Conservation (phyloP, 1,284 basidiomycete genomes). For the Veloporphyrellus conicus region DNA sequence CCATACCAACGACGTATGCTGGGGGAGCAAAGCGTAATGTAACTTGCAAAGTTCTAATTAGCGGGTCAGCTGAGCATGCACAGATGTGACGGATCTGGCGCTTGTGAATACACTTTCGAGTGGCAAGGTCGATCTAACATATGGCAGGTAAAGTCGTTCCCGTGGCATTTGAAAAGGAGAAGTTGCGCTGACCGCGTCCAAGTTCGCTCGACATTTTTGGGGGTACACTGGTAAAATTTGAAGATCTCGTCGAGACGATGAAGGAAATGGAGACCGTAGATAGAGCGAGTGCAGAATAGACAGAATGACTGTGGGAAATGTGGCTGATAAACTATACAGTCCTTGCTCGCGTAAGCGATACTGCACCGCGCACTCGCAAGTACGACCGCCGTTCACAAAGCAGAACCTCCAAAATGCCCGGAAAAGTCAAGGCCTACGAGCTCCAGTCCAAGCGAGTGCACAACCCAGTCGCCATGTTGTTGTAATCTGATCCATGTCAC, state of each 20-base stretch:
- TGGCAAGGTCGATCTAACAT: conserved; percentile 93
- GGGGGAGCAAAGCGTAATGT: conserved; percentile 84
- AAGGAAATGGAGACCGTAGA: too few species aligned
- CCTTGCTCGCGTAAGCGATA: conserved; percentile 26
- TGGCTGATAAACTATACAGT: conserved; percentile 39
- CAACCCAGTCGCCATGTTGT: background rate
- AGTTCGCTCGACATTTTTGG: conserved; percentile 85
- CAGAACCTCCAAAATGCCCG: conserved; percentile 60
- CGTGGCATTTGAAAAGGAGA: background rate
- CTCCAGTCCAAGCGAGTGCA: conserved; percentile 89
- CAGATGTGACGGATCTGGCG: conserved; percentile 80
- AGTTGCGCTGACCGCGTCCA: background rate
- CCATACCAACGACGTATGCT: conserved; percentile 92
- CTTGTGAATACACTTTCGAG: conserved; percentile 78
- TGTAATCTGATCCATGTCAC: conserved; percentile 4
- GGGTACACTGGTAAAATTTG: conserved; percentile 67
- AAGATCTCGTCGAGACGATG: conserved; percentile 51
- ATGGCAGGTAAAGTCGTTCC: conserved; percentile 68
- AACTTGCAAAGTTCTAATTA: background rate
- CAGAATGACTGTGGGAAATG: conserved; percentile 30
- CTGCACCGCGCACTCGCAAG: conserved; percentile 2
- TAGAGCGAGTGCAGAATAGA: background rate
- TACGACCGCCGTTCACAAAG: conserved; percentile 8
- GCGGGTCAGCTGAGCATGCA: conserved; percentile 8
- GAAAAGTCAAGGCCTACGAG: conserved; percentile 95